These are phyloP conservation scores for Cryoendolithus antarcticus DNA, from an alignment of 2,329 filamentous ascomycete genomes.

Conservation along the genomic window DNA sequence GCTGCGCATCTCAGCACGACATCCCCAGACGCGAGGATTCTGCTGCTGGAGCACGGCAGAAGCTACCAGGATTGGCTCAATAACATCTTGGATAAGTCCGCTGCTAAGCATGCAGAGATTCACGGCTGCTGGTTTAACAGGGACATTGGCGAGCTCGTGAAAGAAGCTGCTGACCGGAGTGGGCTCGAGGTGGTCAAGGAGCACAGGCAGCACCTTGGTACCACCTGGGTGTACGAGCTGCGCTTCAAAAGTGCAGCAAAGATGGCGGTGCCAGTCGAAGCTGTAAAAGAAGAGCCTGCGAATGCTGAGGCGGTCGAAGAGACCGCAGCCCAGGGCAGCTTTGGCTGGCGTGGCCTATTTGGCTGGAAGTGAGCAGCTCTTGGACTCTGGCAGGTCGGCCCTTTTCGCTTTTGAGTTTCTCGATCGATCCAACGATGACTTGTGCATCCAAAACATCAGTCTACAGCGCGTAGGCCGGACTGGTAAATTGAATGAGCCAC, in stretches of 20 bases:
- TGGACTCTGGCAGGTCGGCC: slow-evolving; percentile 5
- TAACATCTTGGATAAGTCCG: slow-evolving; percentile 32
- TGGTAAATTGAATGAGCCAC: too few relatives aligned
- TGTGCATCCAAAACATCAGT: too few relatives aligned
- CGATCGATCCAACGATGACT: too few relatives aligned
- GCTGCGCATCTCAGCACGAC: slow-evolving; percentile 25
- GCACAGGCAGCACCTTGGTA: slow-evolving; percentile 36
- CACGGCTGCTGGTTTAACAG: slow-evolving; percentile 43
- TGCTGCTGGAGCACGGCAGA: slow-evolving; percentile 39
- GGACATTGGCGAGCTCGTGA: slow-evolving; percentile 37
- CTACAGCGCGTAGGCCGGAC: too few relatives aligned
- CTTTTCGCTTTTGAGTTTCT: background rate
- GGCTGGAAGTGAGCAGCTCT: slow-evolving; percentile 2
- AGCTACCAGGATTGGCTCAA: slow-evolving; percentile 38
- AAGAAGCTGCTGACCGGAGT: slow-evolving; percentile 33
- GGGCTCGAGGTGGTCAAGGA: slow-evolving; percentile 35
- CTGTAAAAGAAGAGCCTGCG: background rate
- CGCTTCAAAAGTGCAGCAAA: slow-evolving; percentile 16
- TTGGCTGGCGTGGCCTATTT: slow-evolving; percentile 9
- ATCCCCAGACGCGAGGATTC: slow-evolving; percentile 32
- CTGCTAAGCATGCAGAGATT: slow-evolving; percentile 34
- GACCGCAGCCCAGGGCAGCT: background rate
- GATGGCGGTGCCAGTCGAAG: background rate
- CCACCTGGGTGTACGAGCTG: slow-evolving; percentile 38
- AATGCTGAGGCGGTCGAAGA: background rate